Percentiles rank a stretch among this genome's conserved stretches.
Evolutionary conservation across 208 protist species (phyloP).

Genomic region (Angomonas ambiguus): DNA sequence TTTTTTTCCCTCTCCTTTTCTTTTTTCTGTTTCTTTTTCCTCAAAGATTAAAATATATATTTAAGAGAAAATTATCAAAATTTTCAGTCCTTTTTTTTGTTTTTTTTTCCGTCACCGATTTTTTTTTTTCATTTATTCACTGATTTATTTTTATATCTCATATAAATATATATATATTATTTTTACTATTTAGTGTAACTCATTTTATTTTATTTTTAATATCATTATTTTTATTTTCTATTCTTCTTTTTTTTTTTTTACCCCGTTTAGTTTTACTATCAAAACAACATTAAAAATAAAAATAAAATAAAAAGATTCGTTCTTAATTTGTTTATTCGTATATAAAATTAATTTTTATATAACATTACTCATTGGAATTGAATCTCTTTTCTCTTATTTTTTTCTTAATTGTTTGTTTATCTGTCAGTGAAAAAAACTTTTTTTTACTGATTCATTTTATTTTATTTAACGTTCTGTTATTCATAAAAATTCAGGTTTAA

Average conservation of each 20-base stretch:
- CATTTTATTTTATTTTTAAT: slow-evolving; percentile 10
- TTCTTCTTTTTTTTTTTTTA: slow-evolving; percentile 8
- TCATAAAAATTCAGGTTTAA: too few species aligned
- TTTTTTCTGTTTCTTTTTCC: slow-evolving; percentile 10
- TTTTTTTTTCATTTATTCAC: background rate
- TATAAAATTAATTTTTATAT: too few species aligned
- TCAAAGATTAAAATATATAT: background rate
- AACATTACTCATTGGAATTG: too few species aligned
- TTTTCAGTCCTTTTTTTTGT: background rate
- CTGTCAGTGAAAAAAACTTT: background rate
- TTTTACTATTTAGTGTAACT: slow-evolving; percentile 1
- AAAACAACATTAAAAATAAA: slow-evolving; percentile 1
- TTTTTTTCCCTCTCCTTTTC: slow-evolving; percentile 8
- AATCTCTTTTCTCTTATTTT: too few species aligned
- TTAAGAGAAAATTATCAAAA: background rate
- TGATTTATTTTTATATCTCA: slow-evolving; percentile 1
- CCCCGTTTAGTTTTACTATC: background rate
- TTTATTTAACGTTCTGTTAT: too few species aligned
- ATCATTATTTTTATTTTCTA: slow-evolving; percentile 13
- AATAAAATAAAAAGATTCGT: background rate
- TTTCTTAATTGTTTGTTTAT: slow-evolving; percentile 10
- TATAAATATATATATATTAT: background rate
- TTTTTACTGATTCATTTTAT: slow-evolving; percentile 7
- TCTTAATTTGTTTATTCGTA: too few species aligned
- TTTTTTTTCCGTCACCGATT: too few species aligned